Base-by-base conservation (phyloP, 2,329 filamentous ascomycete species). In the Ambrosiella beaveri region DNA sequence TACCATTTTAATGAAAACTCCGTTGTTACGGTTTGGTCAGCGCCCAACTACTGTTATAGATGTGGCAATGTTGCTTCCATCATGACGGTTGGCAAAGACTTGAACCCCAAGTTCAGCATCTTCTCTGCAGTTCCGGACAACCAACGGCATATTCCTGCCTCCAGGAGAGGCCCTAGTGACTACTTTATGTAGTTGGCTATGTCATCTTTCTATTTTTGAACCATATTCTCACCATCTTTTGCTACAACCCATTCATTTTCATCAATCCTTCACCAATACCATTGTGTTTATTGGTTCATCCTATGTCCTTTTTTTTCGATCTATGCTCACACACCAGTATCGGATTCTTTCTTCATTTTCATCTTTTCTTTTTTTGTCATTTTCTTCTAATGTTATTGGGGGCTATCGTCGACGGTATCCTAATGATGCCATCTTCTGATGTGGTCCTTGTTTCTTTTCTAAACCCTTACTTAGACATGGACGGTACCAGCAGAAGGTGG, bases 31-130 rank as follows among this genome's bases (percentile, higher is more conserved):
- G 93, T 98, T 19, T 98, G 93, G 93, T 96, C 89, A 61, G 93
- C 93, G 2, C 93, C 93, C 3, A 98, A 94, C 68, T 93, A 93
- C 71, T 94, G 88, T 69, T 95, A 95, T 69, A 80, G 90, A 57
- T 98, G 93, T 70, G 93, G 93, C 41, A 98, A 98, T 66, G 82
- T 97, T 68, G 93, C 93, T 7, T 96, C 90, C 67, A 95, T 96
- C 68, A 95, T 95, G 84, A 89, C 89, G 56, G 82, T 96, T 36
- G 83, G 85, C 63, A 85, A 86, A 65, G 85, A 93, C 65, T 76
- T 96, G 56, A 83, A 88, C 61, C 89, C 91, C 38, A 88, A 86
- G 65, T 98, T 98, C 74, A 93, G 85, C 69, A 93, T 94, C 66
- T 94, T 94, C 74, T 85, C 82, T 37, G 88, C 88, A 38, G 88